phyloP scores from a whole-genome alignment of 345 rosid species.

The Cardamine resedifolia region DNA sequence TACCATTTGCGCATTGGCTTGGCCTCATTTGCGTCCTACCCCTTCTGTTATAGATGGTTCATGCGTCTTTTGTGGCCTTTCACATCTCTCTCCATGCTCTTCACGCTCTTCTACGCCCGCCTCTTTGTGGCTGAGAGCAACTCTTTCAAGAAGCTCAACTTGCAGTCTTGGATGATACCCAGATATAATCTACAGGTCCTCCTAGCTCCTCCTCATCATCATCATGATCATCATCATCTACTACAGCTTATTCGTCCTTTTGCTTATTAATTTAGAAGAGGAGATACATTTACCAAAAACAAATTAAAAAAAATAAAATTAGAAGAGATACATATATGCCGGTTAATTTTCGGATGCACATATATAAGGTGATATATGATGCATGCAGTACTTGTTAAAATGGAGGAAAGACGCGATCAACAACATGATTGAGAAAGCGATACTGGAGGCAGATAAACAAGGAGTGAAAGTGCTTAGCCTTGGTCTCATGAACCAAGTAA shows the following conservation, averaged over 20 bases:
- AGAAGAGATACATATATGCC: too few species aligned
- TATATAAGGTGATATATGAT: slow-evolving; percentile 2
- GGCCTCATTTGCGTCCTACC: slow-evolving; percentile 57
- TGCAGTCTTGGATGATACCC: slow-evolving; percentile 77
- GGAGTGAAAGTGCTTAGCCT: slow-evolving; percentile 48
- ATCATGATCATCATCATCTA: neutral
- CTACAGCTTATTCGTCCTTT: neutral
- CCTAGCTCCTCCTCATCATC: neutral
- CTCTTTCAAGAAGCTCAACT: slow-evolving; percentile 42
- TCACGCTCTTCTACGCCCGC: slow-evolving; percentile 52
- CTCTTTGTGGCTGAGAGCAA: slow-evolving; percentile 57
- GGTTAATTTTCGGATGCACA: slow-evolving; percentile 8
- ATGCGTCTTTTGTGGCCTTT: slow-evolving; percentile 61
- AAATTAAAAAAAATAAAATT: too few species aligned
- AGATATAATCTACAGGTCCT: slow-evolving; percentile 64
- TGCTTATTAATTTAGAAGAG: neutral
- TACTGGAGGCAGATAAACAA: slow-evolving; percentile 42
- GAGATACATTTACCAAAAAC: too few species aligned
- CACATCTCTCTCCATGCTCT: slow-evolving; percentile 44
- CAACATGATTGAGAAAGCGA: slow-evolving; percentile 44
- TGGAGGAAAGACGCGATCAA: slow-evolving; percentile 44
- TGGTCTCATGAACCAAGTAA: slow-evolving; percentile 49
- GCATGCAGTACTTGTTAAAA: slow-evolving; percentile 38
- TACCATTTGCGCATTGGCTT: slow-evolving; percentile 63
- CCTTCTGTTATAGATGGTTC: slow-evolving; percentile 47